phyloP scores from a whole-genome alignment of 192 early-diverging fungal genomes.

The Endogone sp. region DNA sequence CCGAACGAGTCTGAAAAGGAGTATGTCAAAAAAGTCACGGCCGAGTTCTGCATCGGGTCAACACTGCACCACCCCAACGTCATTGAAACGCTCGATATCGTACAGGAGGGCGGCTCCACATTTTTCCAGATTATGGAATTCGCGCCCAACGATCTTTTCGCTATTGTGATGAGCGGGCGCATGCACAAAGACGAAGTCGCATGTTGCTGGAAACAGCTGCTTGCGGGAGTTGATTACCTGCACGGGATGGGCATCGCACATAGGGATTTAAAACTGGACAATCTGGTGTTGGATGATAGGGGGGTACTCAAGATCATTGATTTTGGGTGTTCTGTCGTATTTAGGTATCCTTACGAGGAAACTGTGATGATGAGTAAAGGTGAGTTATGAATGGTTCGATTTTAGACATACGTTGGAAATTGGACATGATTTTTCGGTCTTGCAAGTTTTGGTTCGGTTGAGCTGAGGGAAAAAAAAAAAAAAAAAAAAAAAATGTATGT shows the following conservation, averaged over 20 bases:
- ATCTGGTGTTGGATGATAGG: slow-evolving; percentile 70
- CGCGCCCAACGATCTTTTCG: slow-evolving; percentile 89
- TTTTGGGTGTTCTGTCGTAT: slow-evolving; percentile 86
- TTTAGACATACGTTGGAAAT: background rate
- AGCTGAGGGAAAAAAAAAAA: too few species aligned
- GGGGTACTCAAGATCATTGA: slow-evolving; percentile 84
- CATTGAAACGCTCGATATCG: slow-evolving; percentile 75
- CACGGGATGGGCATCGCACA: slow-evolving; percentile 79
- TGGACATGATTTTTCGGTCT: background rate
- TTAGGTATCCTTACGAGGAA: slow-evolving; percentile 77
- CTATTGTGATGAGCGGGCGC: slow-evolving; percentile 69
- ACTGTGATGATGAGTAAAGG: slow-evolving; percentile 40
- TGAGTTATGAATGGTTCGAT: slow-evolving; percentile 33
- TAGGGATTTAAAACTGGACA: slow-evolving; percentile 84
- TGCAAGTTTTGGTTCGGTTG: background rate
- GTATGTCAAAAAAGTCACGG: slow-evolving; percentile 81
- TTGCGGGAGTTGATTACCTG: slow-evolving; percentile 71
- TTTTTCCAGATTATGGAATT: slow-evolving; percentile 90
- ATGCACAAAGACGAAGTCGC: slow-evolving; percentile 77
- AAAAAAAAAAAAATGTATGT: too few species aligned
- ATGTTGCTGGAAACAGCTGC: slow-evolving; percentile 81
- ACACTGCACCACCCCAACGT: slow-evolving; percentile 78
- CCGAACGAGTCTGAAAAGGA: slow-evolving; percentile 64
- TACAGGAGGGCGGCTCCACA: slow-evolving; percentile 57
- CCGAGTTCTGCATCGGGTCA: slow-evolving; percentile 83